Evolutionary conservation across 768 basidiomycete genomes (phyloP), one percentile per base, ranked within the genome.

Genomic region (Tephrocybe rancida): DNA sequence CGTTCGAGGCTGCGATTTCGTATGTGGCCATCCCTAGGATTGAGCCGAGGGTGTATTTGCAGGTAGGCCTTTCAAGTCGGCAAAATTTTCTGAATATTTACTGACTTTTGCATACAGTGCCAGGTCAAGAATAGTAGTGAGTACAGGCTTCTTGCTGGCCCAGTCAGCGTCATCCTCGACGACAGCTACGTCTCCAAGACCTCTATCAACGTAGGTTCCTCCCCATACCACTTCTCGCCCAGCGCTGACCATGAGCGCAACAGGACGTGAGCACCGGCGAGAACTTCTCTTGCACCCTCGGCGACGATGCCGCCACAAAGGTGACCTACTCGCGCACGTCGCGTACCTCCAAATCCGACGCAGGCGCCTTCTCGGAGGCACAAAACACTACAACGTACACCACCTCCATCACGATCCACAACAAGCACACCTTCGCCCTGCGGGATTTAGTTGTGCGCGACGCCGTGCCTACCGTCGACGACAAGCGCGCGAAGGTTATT

Each of bases 101-200:
- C 43, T 37, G 18, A 16, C n/a, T 13, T 24, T 43, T 22, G 16
- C 5, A 43, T 54, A 9, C 44, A 81, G 76, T 80, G 75, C 53
- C 64, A 71, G 54, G 77, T 86, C 47, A 78, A 79, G 64, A 86
- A 86, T 58, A 79, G 73, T 39, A 83, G 80, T 62, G 80, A 82
- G 47, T 83, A 83, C 57, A 70, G 77, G 24, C 68, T 86, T 25
- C 74, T 87, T 2, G 70, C 80, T 7, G 85, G 85, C 0, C 69
- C 73, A 0, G 78, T 83, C 34, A 76, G 67, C 52, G 78, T 86
- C 22, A 82, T 85, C 60, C 61, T 85, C 52, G 78, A 86, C 58
- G 81, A 83, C 51, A 73, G 73, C 45, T 83, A 77, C 61, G 82
- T 85, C 3, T 78, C 83, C n/a, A 78, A 74, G 63, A 81, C 82